These are phyloP conservation scores for Keqinozyma sinolaborantium DNA, from an alignment of 1,139 yeast species.

Conservation along the genomic window DNA sequence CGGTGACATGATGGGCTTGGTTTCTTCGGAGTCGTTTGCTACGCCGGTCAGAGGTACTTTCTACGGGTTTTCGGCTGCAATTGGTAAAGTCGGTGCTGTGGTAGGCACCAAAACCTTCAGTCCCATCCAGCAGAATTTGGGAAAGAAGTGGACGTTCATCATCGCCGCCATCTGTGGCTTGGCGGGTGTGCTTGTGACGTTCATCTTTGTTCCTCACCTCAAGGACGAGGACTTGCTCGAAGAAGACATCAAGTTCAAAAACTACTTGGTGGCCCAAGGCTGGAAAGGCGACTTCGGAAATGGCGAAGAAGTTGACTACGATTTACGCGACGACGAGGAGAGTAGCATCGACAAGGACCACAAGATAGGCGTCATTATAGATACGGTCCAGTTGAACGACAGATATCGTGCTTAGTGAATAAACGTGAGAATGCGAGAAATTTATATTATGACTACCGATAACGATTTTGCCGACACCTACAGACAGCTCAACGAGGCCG, in stretches of 20 bases:
- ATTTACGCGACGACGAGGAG: slow-evolving; percentile 15
- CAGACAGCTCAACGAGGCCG: slow-evolving; percentile 41
- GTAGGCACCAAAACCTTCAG: slow-evolving; percentile 45
- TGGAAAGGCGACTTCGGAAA: slow-evolving; percentile 63
- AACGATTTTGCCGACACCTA: slow-evolving; percentile 31
- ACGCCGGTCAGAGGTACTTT: slow-evolving; percentile 73
- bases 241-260: slow-evolving; percentile 62
- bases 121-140: slow-evolving; percentile 35
- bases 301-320: slow-evolving; percentile 20
- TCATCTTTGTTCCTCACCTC: slow-evolving; percentile 63
- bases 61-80: slow-evolving; percentile 47
- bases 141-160: slow-evolving; percentile 41
- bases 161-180: slow-evolving; percentile 71
- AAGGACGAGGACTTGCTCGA: slow-evolving; percentile 62
- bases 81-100: slow-evolving; percentile 50
- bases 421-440: too few relatives aligned
- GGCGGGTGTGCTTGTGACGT: slow-evolving; percentile 61
- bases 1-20: slow-evolving; percentile 69
- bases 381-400: too few relatives aligned
- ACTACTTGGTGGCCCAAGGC: slow-evolving; percentile 60
- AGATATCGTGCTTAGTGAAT: too few relatives aligned
- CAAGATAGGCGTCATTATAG: too few relatives aligned
- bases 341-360: too few relatives aligned
- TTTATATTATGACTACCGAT: slow-evolving; percentile 1
- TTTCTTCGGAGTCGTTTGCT: slow-evolving; percentile 67